Evolutionary conservation across 495 filamentous ascomycete species (phyloP).

Genomic region (Astrothelium subdiscretum): DNA sequence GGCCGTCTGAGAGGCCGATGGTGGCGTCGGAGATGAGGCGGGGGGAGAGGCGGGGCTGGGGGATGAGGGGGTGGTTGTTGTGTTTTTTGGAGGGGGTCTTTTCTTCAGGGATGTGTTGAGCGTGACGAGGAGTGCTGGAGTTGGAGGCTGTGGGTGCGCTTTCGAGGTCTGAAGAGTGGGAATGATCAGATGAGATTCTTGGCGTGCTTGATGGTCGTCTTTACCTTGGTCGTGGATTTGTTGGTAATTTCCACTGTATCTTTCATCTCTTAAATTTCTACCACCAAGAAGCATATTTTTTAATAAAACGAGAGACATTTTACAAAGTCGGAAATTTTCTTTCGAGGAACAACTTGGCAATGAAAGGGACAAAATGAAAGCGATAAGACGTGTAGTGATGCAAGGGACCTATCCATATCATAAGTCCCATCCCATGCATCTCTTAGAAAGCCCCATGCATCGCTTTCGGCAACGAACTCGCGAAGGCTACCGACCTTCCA

Average conservation of each 20-base stretch:
- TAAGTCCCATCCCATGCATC: not conserved
- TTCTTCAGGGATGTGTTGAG: not conserved
- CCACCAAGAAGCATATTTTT: not conserved
- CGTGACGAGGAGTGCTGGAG: not conserved
- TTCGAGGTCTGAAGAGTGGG: not conserved
- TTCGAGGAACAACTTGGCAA: too few relatives aligned
- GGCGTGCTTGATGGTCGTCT: not conserved
- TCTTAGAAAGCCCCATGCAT: too few relatives aligned
- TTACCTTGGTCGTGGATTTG: not conserved
- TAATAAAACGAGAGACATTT: not conserved
- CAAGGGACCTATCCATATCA: not conserved
- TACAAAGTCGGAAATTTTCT: not conserved
- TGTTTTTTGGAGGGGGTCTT: not conserved
- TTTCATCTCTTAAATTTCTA: not conserved
- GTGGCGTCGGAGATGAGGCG: conserved; percentile 19
- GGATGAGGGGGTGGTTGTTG: not conserved
- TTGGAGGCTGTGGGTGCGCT: not conserved
- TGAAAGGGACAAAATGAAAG: not conserved
- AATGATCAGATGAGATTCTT: not conserved
- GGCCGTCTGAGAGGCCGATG: conserved; percentile 18
- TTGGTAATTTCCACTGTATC: not conserved
- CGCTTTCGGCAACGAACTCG: too few relatives aligned
- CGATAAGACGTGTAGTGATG: not conserved
- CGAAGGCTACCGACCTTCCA: too few relatives aligned
- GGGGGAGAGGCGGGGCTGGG: conserved; percentile 9